Base-by-base conservation (phyloP, 345 rosid species). In the Tarenaya hassleriana region DNA sequence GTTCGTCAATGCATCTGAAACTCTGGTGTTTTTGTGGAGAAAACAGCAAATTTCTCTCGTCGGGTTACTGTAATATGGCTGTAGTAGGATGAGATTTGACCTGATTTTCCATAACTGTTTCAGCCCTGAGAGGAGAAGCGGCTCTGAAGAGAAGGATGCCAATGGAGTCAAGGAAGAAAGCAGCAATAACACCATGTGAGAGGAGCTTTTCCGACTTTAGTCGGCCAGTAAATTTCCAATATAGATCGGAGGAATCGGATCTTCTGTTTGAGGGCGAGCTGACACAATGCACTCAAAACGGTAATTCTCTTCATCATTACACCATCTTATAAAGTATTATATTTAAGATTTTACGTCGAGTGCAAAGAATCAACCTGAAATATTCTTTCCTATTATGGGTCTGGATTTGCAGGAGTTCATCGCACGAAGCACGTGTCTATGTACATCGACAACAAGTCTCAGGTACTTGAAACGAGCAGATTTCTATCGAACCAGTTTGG, bases 41-140 rank as follows among this genome's bases (percentile, higher is more conserved):
- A n/a, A n/a, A n/a, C 29, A 24, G 29, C 29, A 24, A 2, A 24
- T 24, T 24, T 24, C 29, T 24, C 29, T 24, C 29, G 2, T 24
- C 29, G n/a, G n/a, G n/a, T n/a, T n/a, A n/a, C n/a, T n/a, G n/a
- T n/a, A n/a, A n/a, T n/a, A n/a, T n/a, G n/a, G n/a, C n/a, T n/a
- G n/a, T n/a, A 24, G 29, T 5, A 2, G 29, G 29, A 24, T 24
- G 45, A 16, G n/a, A 20, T 45, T 34, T 18, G 13, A 41, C 52
- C 51, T 57, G 46, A 45, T 37, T 58, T 58, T 10, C 7, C 34
- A 54, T 19, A 15, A 53, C 50, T 40, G 2, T 24, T 37, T 34
- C 34, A 91, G 98, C 98, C 60, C 56, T 87, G 75, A 73, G 97
- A 75, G 97, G 88, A 65, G 94, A 90, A 82, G 83, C 87, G n/a